phyloP scores from a whole-genome alignment of 2,329 filamentous ascomycete species.

The Aspergillus aculeatus region DNA sequence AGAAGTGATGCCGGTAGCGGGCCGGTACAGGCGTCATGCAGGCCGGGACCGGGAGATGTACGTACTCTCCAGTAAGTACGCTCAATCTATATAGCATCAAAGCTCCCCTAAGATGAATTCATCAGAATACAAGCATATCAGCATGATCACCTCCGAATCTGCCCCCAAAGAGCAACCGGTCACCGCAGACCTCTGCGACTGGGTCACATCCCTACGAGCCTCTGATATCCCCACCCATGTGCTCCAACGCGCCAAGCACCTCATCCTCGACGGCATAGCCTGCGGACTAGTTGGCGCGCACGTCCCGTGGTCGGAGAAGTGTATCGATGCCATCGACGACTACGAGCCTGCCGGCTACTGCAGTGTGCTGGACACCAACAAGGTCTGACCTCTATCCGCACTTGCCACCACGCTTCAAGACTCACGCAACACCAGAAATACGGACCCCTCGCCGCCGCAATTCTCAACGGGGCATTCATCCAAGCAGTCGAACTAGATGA shows the following conservation, averaged over 20 bases:
- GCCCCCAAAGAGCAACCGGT: not conserved
- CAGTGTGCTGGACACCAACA: conserved; percentile 15
- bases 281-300: conserved; percentile 43
- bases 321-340: conserved; percentile 30
- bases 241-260: conserved; percentile 40
- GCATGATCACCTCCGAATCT: no score
- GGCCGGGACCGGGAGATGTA: no score
- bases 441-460: conserved; percentile 38
- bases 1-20: no score
- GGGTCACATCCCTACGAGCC: conserved; percentile 9
- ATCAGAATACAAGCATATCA: no score
- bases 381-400: conserved; percentile 4
- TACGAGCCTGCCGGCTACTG: conserved; percentile 34
- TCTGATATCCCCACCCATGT: conserved; percentile 35
- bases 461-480: conserved; percentile 47
- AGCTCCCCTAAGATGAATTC: no score
- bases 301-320: conserved; percentile 43
- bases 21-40: no score
- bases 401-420: not conserved
- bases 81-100: no score
- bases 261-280: conserved; percentile 46
- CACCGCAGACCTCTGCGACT: conserved; percentile 9
- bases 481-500: conserved; percentile 49
- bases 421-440: conserved; percentile 10
- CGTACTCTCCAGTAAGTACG: no score